Conservation (phyloP, 345 rosid genomes). For the Hypericum perforatum region DNA sequence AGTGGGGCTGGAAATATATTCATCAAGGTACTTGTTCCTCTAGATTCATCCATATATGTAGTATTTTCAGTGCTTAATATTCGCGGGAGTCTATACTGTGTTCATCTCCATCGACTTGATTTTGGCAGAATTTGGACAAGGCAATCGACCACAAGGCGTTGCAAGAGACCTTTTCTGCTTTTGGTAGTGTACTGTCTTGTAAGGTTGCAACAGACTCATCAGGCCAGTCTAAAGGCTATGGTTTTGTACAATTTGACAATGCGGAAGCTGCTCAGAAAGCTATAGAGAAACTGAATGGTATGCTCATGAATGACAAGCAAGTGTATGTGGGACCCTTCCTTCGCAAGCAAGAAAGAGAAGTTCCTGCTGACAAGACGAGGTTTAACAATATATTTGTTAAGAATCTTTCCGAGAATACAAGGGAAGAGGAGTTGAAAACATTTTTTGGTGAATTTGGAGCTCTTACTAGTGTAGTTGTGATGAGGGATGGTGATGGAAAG, state of each 20-base stretch:
- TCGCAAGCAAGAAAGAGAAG: slow-evolving; percentile 85
- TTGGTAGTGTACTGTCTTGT: slow-evolving; percentile 83
- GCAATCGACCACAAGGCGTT: slow-evolving; percentile 82
- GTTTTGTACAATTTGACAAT: slow-evolving; percentile 80
- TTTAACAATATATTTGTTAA: slow-evolving; percentile 90
- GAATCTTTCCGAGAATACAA: slow-evolving; percentile 61
- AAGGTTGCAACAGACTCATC: slow-evolving; percentile 78
- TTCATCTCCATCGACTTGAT: background rate
- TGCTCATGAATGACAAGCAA: slow-evolving; percentile 92
- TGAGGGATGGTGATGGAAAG: slow-evolving; percentile 78
- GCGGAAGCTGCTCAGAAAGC: slow-evolving; percentile 79
- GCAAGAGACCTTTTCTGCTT: slow-evolving; percentile 71
- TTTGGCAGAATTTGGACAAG: slow-evolving; percentile 72
- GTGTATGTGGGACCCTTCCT: slow-evolving; percentile 92
- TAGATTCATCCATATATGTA: slow-evolving; percentile 2
- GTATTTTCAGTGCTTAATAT: background rate
- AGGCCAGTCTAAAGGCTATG: slow-evolving; percentile 92
- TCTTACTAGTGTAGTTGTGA: slow-evolving; percentile 76
- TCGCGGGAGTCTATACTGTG: background rate
- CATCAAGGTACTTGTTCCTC: slow-evolving; percentile 47
- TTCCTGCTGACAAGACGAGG: slow-evolving; percentile 29
- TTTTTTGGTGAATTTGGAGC: slow-evolving; percentile 68
- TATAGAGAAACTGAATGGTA: slow-evolving; percentile 70
- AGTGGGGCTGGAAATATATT: slow-evolving; percentile 97
- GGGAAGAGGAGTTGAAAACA: slow-evolving; percentile 66